Percentiles rank a stretch among this genome's conserved stretches.
Conservation (phyloP, 441 rosid species). For the Corymbia citriodora region DNA sequence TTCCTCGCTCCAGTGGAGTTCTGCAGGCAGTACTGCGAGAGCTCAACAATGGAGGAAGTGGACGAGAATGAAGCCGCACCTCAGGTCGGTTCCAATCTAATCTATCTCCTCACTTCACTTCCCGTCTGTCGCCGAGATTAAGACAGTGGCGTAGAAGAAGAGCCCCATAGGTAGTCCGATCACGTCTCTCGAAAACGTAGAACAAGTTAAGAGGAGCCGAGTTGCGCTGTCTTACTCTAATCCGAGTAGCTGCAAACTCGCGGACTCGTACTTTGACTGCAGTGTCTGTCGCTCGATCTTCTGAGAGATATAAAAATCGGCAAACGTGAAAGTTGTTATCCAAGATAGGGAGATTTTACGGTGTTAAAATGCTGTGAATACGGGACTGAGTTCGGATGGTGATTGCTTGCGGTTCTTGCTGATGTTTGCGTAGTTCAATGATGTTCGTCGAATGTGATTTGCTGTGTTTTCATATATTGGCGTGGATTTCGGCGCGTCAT, state of each 20-base stretch:
- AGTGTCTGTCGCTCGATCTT: neutral
- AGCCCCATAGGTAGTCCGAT: neutral
- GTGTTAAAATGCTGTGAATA: neutral
- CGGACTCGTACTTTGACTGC: neutral
- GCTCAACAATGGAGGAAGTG: constrained; percentile 31
- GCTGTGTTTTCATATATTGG: neutral
- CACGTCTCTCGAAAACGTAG: neutral
- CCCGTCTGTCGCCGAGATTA: constrained; percentile 20
- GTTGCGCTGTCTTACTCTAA: too few relatives aligned
- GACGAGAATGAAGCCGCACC: constrained; percentile 62
- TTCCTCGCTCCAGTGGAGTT: neutral
- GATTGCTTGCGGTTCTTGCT: neutral
- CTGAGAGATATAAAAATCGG: neutral
- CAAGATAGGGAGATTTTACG: neutral
- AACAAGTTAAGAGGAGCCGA: too few relatives aligned
- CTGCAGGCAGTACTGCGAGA: neutral
- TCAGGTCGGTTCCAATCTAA: constrained; percentile 34
- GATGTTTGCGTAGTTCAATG: neutral
- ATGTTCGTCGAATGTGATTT: neutral
- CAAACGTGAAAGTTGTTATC: neutral
- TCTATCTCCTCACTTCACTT: neutral
- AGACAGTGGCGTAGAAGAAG: neutral
- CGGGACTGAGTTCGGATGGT: neutral
- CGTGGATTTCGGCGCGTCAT: neutral
- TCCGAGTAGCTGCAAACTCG: neutral